phyloP scores from a whole-genome alignment of 177 flowering plant genomes.

The Vitis hybrid region DNA sequence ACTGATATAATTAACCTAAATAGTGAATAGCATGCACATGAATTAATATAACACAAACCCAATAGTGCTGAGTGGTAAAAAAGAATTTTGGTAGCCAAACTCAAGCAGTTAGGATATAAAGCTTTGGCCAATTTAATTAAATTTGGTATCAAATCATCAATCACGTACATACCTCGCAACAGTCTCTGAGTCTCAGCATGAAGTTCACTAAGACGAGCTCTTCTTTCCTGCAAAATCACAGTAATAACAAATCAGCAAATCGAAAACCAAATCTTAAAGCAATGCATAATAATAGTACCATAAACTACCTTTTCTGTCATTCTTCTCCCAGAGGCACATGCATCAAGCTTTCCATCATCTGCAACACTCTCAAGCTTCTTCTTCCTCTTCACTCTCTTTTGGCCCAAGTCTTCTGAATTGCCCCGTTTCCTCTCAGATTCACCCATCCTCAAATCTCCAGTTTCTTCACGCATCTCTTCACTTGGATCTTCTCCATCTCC shows the following conservation, averaged over 20 bases:
- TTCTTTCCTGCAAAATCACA: constrained; percentile 52
- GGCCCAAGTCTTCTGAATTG: constrained; percentile 15
- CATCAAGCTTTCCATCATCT: constrained; percentile 26
- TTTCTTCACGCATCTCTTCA: constrained; percentile 13
- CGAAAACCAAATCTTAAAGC: neutral
- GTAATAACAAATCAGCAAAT: neutral
- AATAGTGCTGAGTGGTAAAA: no score
- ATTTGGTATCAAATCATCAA: neutral
- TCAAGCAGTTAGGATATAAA: no score
- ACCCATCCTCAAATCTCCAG: constrained; percentile 8
- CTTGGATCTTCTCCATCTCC: constrained; percentile 9
- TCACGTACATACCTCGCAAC: constrained; percentile 53
- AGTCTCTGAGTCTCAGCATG: constrained; percentile 81
- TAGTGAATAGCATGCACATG: no score
- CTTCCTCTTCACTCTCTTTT: constrained; percentile 28
- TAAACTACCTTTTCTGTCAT: constrained; percentile 51
- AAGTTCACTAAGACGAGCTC: constrained; percentile 46
- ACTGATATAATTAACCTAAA: neutral
- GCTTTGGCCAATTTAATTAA: no score
- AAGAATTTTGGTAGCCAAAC: no score
- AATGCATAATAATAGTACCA: neutral
- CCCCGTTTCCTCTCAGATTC: constrained; percentile 21
- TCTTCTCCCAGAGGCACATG: constrained; percentile 26
- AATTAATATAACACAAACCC: no score
- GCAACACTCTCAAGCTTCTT: constrained; percentile 33